Base-by-base conservation (phyloP, 805 yeast genomes). In the Jamesozyma piceae region DNA sequence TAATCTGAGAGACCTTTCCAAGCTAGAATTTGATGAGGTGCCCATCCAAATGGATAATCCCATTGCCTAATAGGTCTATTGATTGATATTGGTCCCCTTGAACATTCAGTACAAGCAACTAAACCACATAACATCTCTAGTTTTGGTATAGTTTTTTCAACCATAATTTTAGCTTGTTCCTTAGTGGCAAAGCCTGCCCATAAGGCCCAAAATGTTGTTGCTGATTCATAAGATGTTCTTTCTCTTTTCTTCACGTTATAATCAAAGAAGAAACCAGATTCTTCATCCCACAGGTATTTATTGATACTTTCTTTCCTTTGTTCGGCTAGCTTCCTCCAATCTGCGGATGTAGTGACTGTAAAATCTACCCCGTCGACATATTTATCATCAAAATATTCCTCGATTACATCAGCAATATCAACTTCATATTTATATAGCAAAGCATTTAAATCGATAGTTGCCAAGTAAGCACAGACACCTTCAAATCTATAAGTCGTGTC, bases 1-100 rank as follows among this genome's bases (percentile, higher is more conserved):
- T 90, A 92, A 41, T 78, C 74, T 24, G 61, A 53, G 28, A 90
- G 69, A 0, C 97, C 97, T 36, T 74, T 75, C 98, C 98, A 90
- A 1, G 95, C 90, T 42, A 90, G 62, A 15, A 90, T 85, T 63
- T 90, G 98, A 60, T 92, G 97, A 3, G 98, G 97, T 0, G 97
- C 96, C 98, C 98, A 90, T 1, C 97, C 97, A 57, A 68, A 86
- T 2, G 98, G 98, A 62, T 82, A 92, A 62, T 90, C 98, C 98
- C 98, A 90, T 65, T 90, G 98, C 61, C 97, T 72, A 11, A 82
- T 77, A n/a, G 95, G 96, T 54, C 87, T 69, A 35, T 75, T 70
- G 15, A 83, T 63, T 1, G 81, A 76, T 30, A 85, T 65, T 21
- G 71, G 75, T 32, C 95, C 94, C 50, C 95, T 68, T 2, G 89